Evolutionary conservation across 2,329 filamentous ascomycete genomes (phyloP).

Genomic region (Hymenoscyphus fructigenus): DNA sequence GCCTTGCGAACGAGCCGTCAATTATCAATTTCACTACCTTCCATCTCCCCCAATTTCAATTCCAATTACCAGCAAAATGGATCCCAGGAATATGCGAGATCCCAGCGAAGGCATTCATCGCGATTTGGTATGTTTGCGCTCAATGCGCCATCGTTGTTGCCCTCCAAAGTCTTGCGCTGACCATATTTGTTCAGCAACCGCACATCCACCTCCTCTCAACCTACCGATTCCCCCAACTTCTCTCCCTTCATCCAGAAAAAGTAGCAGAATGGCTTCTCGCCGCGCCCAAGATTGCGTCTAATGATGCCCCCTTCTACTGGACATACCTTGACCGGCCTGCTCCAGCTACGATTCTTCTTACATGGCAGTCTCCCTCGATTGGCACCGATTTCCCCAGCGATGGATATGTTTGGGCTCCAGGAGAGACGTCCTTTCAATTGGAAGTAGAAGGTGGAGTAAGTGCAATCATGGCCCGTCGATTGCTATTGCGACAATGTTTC

Average conservation of each 20-base stretch:
- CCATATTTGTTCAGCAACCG: conserved; percentile 25
- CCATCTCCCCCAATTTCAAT: neutral
- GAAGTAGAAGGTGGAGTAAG: conserved; percentile 66
- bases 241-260: conserved; percentile 69
- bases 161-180: conserved; percentile 17
- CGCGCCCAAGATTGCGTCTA: conserved; percentile 81
- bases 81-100: conserved; percentile 40
- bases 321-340: conserved; percentile 81
- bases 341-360: conserved; percentile 79
- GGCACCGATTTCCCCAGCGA: conserved; percentile 81
- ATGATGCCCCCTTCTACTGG: conserved; percentile 87
- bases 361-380: conserved; percentile 81
- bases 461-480: conserved; percentile 9
- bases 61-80: neutral
- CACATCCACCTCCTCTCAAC: conserved; percentile 90
- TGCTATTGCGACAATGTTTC: neutral
- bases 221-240: conserved; percentile 74
- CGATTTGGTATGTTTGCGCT: conserved; percentile 41
- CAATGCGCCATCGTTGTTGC: conserved; percentile 11
- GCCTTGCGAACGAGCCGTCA: neutral
- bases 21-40: neutral
- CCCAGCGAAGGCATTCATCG: conserved; percentile 45
- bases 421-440: conserved; percentile 74
- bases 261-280: conserved; percentile 81
- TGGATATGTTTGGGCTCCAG: conserved; percentile 86